A percentile compares a stretch with the other conserved stretches of the same genome.
Conservation (phyloP, 345 rosid species). For the Atalantia buxifolia region DNA sequence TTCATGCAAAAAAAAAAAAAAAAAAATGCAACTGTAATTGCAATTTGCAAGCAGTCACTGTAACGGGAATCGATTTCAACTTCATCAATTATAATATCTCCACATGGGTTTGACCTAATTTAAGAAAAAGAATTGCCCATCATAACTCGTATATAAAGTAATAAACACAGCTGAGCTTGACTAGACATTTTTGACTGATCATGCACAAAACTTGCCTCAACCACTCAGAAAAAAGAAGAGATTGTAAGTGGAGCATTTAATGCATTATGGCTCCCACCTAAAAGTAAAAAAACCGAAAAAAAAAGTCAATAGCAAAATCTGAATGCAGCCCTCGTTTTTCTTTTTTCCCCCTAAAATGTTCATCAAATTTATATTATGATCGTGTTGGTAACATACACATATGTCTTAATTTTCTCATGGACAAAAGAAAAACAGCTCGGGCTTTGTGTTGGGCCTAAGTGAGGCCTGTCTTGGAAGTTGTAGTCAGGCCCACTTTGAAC, state of each 20-base stretch:
- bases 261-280: background rate
- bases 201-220: background rate
- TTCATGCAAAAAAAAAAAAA: background rate
- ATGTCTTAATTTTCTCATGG: background rate
- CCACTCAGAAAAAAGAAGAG: background rate
- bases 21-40: background rate
- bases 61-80: background rate
- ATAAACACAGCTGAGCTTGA: constrained; percentile 2
- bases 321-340: background rate
- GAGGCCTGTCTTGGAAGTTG: no score
- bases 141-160: background rate
- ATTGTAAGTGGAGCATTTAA: background rate
- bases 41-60: background rate
- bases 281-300: background rate
- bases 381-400: background rate
- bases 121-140: background rate
- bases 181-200: constrained; percentile 14
- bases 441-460: no score
- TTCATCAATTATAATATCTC: background rate
- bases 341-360: background rate
- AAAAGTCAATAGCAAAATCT: background rate
- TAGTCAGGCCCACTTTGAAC: no score
- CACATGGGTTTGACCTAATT: constrained; percentile 14
- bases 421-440: no score
- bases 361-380: background rate